Percentiles rank a stretch among this genome's conserved stretches.
phyloP scores from a whole-genome alignment of 495 filamentous ascomycete genomes.

The Aspergillus conjunctus region DNA sequence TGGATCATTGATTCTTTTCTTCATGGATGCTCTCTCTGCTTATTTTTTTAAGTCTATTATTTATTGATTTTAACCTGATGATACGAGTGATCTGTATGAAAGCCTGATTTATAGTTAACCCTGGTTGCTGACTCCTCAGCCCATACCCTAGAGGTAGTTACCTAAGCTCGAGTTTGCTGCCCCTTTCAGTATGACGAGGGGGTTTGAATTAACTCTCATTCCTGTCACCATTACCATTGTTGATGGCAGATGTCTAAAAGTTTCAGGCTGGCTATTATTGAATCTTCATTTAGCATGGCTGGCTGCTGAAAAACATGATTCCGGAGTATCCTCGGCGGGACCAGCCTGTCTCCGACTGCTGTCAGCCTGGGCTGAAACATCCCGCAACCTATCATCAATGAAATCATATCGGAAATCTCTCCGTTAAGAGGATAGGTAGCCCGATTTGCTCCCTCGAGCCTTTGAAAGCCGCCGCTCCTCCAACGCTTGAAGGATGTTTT shows the following conservation, averaged over 20 bases:
- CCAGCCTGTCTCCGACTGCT: background rate
- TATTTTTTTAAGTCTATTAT: no score
- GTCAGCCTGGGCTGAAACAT: background rate
- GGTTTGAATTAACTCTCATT: background rate
- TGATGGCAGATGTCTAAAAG: no score
- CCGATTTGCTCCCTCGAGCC: background rate
- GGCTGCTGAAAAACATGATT: background rate
- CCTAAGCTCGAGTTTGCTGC: background rate
- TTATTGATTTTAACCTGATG: no score
- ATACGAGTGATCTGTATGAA: no score
- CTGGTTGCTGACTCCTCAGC: no score
- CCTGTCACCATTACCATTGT: no score
- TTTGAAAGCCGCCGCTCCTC: background rate
- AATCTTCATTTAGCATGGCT: background rate
- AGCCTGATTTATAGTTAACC: no score
- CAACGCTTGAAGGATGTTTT: no score
- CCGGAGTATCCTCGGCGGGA: slow-evolving; percentile 4
- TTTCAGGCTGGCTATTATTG: background rate
- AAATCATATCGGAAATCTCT: slow-evolving; percentile 5
- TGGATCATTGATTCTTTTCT: no score
- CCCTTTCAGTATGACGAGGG: background rate
- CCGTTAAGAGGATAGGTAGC: slow-evolving; percentile 6
- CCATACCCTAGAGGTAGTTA: no score
- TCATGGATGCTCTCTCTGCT: no score
- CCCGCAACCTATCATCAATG: slow-evolving; percentile 7